Evolutionary conservation across 1,139 yeast species (phyloP).

Genomic region (Blastobotrys petasosporus): DNA sequence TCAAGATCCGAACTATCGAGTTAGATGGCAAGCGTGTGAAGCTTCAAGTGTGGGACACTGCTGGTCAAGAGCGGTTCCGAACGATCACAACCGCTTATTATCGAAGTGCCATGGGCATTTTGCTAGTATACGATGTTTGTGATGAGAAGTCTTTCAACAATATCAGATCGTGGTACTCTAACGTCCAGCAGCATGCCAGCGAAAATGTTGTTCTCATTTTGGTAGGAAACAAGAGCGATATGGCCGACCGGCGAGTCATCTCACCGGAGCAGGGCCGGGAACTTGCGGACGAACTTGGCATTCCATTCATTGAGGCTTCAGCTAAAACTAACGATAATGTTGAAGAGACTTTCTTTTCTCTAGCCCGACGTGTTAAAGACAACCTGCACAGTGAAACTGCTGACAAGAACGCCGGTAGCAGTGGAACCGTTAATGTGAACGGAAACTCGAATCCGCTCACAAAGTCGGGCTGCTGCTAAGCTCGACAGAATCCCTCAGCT

Average conservation of each 20-base stretch:
- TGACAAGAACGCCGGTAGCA: slow-evolving; percentile 19
- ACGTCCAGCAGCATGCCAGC: slow-evolving; percentile 93
- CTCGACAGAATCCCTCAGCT: background rate
- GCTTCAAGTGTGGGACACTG: slow-evolving; percentile 98
- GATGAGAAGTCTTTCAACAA: slow-evolving; percentile 89
- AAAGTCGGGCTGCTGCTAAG: slow-evolving; percentile 24
- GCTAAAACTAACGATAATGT: slow-evolving; percentile 93
- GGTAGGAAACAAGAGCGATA: slow-evolving; percentile 94
- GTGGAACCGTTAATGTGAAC: slow-evolving; percentile 25
- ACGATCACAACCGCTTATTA: slow-evolving; percentile 97
- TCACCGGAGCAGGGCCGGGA: slow-evolving; percentile 84
- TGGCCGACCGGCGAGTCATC: slow-evolving; percentile 63
- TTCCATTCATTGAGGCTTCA: slow-evolving; percentile 91
- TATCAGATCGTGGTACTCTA: slow-evolving; percentile 84
- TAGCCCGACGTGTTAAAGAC: slow-evolving; percentile 84
- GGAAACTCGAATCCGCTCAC: slow-evolving; percentile 14
- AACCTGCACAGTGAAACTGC: slow-evolving; percentile 45
- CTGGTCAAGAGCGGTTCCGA: slow-evolving; percentile 97
- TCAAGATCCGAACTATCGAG: slow-evolving; percentile 94
- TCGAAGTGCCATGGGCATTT: slow-evolving; percentile 98
- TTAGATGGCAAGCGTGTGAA: slow-evolving; percentile 88
- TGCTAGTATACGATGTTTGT: slow-evolving; percentile 91
- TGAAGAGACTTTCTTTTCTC: slow-evolving; percentile 81
- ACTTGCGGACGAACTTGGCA: slow-evolving; percentile 78
- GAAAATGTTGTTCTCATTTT: slow-evolving; percentile 91